Evolutionary conservation across 1,284 basidiomycete genomes (phyloP).

Genomic region (Ceratobasidium sp.): DNA sequence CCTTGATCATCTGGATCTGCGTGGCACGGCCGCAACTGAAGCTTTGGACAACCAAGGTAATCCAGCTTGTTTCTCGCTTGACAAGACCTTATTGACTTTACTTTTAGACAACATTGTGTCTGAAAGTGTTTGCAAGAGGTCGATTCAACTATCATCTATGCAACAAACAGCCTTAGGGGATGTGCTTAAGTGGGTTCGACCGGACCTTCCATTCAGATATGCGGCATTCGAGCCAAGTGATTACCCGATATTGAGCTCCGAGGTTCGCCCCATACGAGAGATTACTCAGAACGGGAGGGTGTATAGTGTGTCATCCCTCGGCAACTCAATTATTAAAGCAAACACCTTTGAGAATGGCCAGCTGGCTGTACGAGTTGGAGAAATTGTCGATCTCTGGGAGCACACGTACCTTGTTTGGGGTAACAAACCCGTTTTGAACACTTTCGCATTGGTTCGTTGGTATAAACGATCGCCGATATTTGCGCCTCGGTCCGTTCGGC

Average conservation of each 20-base stretch:
- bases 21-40: neutral
- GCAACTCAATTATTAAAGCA: conserved; percentile 9
- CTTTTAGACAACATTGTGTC: no score
- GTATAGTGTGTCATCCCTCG: neutral
- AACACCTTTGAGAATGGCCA: neutral
- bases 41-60: neutral
- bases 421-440: neutral
- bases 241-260: neutral
- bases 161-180: no score
- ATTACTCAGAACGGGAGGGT: neutral
- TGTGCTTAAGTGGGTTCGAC: neutral
- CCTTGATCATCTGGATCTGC: neutral
- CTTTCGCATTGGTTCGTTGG: conserved; percentile 6
- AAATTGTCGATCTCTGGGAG: conserved; percentile 5
- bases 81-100: neutral
- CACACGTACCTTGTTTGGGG: neutral
- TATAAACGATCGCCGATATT: neutral
- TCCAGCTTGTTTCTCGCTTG: neutral
- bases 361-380: neutral
- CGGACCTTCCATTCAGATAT: neutral
- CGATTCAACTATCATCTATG: neutral
- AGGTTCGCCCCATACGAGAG: neutral
- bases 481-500: neutral
- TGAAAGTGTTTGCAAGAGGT: no score
- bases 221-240: neutral